Evolutionary conservation across 371 early-diverging fungal genomes (phyloP), one percentile per base, ranked within the genome.

Genomic region (Lichtheimia corymbifera): DNA sequence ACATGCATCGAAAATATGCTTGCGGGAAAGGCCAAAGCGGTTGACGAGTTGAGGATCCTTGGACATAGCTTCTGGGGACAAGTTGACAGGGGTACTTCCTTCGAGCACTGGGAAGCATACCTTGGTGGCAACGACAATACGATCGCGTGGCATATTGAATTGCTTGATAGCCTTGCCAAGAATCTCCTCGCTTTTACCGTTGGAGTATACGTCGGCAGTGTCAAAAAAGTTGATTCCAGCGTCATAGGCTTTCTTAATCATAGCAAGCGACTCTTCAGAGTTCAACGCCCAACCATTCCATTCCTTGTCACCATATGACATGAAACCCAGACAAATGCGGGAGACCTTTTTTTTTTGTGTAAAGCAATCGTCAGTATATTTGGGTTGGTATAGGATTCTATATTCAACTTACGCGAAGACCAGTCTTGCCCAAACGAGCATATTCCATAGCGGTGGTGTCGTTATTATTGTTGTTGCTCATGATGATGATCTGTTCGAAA

Each of bases 1-100:
- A 1, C 81, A 75, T 35, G 81, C 68, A 59, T 80, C 82, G 53
- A 83, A 75, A 30, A 84, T 73, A 53, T 80, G 79, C 59, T 84
- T 83, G 45, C 84, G 70, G 28, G 80, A 73, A 14, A 81, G 53
- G 4, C 85, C 85, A 65, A 64, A 40, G 2, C 52, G 17, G 57
- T 74, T 84, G 4, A 70, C 61, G 2, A 49, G n/a, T 0, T 25
- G 17, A n/a, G 22, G 45, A n/a, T 61, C 17, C 14, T 42, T n/a
- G 15, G 14, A 1, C 44, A n/a, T n/a, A 11, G 12, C 27, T 2
- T 20, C 47, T 13, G 20, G 20, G 5, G 28, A 30, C 6, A 15
- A 7, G 13, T n/a, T 28, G 4, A 25, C 18, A 18, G 47, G 47
- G 5, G n/a, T 11, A 47, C 47, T n/a, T 18, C 47, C 47, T 22